Conservation (phyloP, 495 filamentous ascomycete genomes). For the Margaritispora aquatica region DNA sequence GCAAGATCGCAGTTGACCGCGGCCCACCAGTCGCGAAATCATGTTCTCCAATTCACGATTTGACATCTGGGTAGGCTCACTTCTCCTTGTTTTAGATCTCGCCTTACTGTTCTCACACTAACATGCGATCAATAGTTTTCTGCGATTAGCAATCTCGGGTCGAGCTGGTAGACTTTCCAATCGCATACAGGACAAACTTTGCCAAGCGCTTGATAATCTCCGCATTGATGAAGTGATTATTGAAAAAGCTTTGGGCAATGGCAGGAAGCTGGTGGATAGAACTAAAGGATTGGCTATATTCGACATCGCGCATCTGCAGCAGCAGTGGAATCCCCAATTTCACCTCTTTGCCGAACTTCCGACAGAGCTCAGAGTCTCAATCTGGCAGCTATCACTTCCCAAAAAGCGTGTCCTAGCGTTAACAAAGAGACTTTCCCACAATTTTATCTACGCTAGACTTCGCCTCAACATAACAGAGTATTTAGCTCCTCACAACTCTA, state of each 20-base stretch:
- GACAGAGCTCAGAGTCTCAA: background rate
- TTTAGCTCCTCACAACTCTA: background rate
- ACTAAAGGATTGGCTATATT: background rate
- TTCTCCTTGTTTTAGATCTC: too few species aligned
- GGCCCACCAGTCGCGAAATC: too few species aligned
- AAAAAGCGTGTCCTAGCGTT: background rate
- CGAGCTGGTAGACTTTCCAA: background rate
- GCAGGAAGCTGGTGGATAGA: background rate
- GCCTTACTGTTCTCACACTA: too few species aligned
- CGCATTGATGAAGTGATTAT: background rate
- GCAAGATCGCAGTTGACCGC: too few species aligned
- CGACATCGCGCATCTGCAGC: background rate
- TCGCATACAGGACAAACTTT: background rate
- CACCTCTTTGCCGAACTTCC: background rate
- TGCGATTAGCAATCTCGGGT: background rate
- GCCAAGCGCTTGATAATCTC: background rate
- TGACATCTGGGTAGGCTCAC: too few species aligned
- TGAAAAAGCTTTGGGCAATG: background rate
- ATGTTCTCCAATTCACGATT: too few species aligned
- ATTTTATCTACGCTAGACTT: too few species aligned
- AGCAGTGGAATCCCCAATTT: background rate
- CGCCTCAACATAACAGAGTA: background rate
- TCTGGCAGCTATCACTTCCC: background rate
- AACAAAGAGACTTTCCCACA: too few species aligned
- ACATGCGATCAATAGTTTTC: background rate